A percentile compares a stretch with the other conserved stretches of the same genome.
These are phyloP conservation scores for Cutaneotrichosporon spelunceum DNA, from an alignment of 1,284 basidiomycete genomes.

Conservation along the genomic window DNA sequence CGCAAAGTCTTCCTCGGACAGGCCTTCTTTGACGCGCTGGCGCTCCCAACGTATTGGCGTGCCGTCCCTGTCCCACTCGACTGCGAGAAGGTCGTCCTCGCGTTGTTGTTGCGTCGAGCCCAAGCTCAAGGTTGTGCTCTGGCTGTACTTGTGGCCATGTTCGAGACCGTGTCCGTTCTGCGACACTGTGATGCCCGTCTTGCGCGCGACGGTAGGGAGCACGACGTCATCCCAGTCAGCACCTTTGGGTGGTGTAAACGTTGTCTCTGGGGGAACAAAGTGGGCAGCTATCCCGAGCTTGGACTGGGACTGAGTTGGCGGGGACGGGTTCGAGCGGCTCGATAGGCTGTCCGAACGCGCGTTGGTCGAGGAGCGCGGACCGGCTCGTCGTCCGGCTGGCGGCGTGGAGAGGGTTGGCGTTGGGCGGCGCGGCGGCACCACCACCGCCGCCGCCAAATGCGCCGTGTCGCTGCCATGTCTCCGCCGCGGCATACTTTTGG, in stretches of 20 bases:
- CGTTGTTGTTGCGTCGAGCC: slow-evolving; percentile 1
- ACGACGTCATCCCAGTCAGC: slow-evolving; percentile 56
- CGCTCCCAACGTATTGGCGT: slow-evolving; percentile 45
- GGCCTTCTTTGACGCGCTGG: neutral
- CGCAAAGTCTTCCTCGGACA: slow-evolving; percentile 13
- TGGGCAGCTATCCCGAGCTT: slow-evolving; percentile 40
- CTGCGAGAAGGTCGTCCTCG: slow-evolving; percentile 42
- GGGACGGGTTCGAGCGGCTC: neutral
- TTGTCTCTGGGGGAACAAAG: slow-evolving; percentile 42
- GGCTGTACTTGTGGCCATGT: neutral
- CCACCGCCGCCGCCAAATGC: neutral
- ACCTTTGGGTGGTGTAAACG: slow-evolving; percentile 48
- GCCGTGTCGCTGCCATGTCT: slow-evolving; percentile 6
- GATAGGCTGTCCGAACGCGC: neutral
- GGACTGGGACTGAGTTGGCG: neutral
- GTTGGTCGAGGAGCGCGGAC: neutral
- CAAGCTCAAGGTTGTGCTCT: neutral
- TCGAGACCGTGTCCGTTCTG: neutral
- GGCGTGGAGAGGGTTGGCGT: neutral
- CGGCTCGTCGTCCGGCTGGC: neutral
- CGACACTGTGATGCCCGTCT: slow-evolving; percentile 58
- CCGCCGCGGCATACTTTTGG: neutral
- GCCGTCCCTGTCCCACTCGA: slow-evolving; percentile 49
- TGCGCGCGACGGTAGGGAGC: slow-evolving; percentile 71
- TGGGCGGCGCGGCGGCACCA: neutral